Conservation (phyloP, 139 green algal genomes). For the Micromonas pusilla region DNA sequence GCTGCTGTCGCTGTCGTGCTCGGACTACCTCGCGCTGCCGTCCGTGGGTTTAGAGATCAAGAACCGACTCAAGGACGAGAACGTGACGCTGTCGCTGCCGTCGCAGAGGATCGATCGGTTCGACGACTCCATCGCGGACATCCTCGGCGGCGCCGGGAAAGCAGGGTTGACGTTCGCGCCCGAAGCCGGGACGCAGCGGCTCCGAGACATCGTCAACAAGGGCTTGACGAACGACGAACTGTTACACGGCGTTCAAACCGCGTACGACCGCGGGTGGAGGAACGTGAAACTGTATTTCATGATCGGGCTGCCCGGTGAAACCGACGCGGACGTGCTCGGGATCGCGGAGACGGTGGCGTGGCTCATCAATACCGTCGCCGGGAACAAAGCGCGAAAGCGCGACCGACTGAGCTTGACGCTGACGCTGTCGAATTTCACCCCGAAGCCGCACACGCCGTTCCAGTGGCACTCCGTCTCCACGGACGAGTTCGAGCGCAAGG, state of each 20-base stretch:
- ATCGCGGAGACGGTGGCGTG: slow-evolving; percentile 58
- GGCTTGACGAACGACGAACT: slow-evolving; percentile 67
- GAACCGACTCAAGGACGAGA: slow-evolving; percentile 58
- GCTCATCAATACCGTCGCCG: slow-evolving; percentile 50
- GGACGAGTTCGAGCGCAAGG: slow-evolving; percentile 58
- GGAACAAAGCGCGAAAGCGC: neutral
- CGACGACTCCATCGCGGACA: slow-evolving; percentile 65
- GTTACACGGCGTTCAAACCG: slow-evolving; percentile 58
- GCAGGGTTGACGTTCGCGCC: slow-evolving; percentile 61
- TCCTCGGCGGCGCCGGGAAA: slow-evolving; percentile 42
- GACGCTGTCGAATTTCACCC: slow-evolving; percentile 72
- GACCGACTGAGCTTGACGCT: slow-evolving; percentile 49
- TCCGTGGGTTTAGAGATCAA: slow-evolving; percentile 49
- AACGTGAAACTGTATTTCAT: slow-evolving; percentile 70
- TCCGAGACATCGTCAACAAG: slow-evolving; percentile 70
- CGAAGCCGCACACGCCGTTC: slow-evolving; percentile 76
- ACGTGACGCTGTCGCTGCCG: slow-evolving; percentile 59
- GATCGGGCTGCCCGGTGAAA: slow-evolving; percentile 67
- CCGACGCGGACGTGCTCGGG: slow-evolving; percentile 67
- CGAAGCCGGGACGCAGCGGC: slow-evolving; percentile 61
- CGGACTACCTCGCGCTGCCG: slow-evolving; percentile 52
- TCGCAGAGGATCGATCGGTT: slow-evolving; percentile 68
- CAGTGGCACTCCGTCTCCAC: slow-evolving; percentile 56
- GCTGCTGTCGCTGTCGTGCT: slow-evolving; percentile 63
- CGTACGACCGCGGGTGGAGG: slow-evolving; percentile 60